phyloP scores from a whole-genome alignment of 192 early-diverging fungal species.

The Coemansia sp. region DNA sequence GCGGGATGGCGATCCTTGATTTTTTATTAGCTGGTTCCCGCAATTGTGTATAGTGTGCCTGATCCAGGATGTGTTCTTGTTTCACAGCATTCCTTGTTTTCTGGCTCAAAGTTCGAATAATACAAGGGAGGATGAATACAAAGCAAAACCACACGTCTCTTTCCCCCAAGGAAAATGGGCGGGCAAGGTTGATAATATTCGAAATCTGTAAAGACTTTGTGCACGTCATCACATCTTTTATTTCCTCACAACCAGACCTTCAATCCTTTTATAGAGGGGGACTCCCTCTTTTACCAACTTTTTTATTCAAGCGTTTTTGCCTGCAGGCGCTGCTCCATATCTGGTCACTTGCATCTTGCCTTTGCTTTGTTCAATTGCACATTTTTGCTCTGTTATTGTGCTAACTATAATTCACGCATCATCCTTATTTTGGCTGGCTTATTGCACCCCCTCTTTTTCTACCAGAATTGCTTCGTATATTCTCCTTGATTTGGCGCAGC shows the following conservation, averaged over 20 bases:
- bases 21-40: no score
- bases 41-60: no score
- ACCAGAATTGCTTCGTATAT: no score
- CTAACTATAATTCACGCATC: neutral
- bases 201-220: neutral
- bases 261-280: neutral
- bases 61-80: no score
- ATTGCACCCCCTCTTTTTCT: neutral
- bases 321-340: neutral
- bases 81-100: no score
- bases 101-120: no score
- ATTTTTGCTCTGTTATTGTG: neutral
- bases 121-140: no score
- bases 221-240: neutral
- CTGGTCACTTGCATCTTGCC: conserved; percentile 1
- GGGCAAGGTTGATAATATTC: no score
- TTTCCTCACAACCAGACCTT: no score
- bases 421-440: neutral
- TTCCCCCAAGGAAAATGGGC: no score
- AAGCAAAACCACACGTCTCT: no score
- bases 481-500: neutral
- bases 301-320: conserved; percentile 2
- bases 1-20: no score
- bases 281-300: neutral
- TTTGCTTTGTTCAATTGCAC: neutral